Percentiles rank a stretch among this genome's conserved stretches.
phyloP scores from a whole-genome alignment of 345 rosid species.

The Salix suchowensis region DNA sequence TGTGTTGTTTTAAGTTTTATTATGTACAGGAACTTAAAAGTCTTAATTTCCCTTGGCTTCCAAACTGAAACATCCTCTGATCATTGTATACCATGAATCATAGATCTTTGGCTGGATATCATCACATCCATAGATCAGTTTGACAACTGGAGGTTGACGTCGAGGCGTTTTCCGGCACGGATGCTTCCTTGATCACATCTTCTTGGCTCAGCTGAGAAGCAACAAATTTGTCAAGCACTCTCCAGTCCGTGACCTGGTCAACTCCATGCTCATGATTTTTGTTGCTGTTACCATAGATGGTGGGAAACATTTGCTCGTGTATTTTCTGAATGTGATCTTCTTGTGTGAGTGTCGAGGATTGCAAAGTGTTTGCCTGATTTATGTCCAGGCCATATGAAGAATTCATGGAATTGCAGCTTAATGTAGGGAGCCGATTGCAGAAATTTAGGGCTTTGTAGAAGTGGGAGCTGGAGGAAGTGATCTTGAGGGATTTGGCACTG shows the following conservation, averaged over 20 bases:
- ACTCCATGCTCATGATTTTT: constrained; percentile 29
- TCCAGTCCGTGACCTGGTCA: constrained; percentile 90
- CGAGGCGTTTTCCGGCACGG: constrained; percentile 49
- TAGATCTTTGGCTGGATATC: neutral
- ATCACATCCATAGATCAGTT: constrained; percentile 80
- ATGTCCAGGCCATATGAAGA: constrained; percentile 37
- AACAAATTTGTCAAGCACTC: constrained; percentile 92
- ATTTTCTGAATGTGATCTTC: constrained; percentile 41
- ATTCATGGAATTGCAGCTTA: constrained; percentile 37
- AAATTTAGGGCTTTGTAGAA: constrained; percentile 65
- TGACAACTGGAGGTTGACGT: constrained; percentile 61
- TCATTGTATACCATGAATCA: constrained; percentile 23
- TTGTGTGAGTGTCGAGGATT: constrained; percentile 27
- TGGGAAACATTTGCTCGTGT: constrained; percentile 40
- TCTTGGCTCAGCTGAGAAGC: constrained; percentile 95
- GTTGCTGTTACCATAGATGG: constrained; percentile 16
- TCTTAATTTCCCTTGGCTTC: constrained; percentile 6
- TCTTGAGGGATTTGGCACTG: constrained; percentile 46
- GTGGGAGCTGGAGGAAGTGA: constrained; percentile 71
- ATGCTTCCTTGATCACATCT: constrained; percentile 40
- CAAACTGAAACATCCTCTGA: constrained; percentile 26
- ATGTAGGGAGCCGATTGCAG: constrained; percentile 39
- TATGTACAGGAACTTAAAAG: constrained; percentile 42
- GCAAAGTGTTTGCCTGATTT: constrained; percentile 35
- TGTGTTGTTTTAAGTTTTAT: constrained; percentile 13